Percentiles rank a stretch among this genome's conserved stretches.
Conservation (phyloP, 768 basidiomycete species). For the Suillus ampliporus region DNA sequence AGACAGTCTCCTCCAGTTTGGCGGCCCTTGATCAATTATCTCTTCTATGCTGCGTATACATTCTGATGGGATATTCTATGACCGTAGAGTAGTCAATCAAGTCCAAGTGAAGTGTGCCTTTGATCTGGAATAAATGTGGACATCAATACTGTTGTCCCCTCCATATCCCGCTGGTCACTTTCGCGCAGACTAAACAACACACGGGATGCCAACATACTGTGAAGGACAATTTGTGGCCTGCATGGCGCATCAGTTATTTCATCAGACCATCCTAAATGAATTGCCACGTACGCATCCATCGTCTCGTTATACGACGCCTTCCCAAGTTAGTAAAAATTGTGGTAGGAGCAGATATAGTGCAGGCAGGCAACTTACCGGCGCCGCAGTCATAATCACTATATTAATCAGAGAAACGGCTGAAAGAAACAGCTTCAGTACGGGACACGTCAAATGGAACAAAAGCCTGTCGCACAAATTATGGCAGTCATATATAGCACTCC, state of each 20-base stretch:
- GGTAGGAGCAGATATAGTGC: background rate
- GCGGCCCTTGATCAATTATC: background rate
- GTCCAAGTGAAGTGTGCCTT: background rate
- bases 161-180: background rate
- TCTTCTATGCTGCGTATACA: background rate
- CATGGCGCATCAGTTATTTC: background rate
- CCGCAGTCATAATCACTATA: background rate
- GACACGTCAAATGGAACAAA: background rate
- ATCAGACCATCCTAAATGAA: background rate
- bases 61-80: background rate
- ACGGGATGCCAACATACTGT: constrained; percentile 3
- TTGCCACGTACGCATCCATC: constrained; percentile 2
- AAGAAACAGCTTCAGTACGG: background rate
- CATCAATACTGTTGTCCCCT: background rate
- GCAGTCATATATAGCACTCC: constrained; percentile 3
- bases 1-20: constrained; percentile 1
- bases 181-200: background rate
- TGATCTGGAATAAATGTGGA: background rate
- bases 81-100: background rate
- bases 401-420: background rate
- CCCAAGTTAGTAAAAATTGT: background rate
- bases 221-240: constrained; percentile 3
- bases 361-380: background rate
- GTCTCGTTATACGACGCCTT: background rate
- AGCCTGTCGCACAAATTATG: background rate